Base-by-base conservation (phyloP, 2,329 filamentous ascomycete genomes). In the Botryosphaeria agaves region DNA sequence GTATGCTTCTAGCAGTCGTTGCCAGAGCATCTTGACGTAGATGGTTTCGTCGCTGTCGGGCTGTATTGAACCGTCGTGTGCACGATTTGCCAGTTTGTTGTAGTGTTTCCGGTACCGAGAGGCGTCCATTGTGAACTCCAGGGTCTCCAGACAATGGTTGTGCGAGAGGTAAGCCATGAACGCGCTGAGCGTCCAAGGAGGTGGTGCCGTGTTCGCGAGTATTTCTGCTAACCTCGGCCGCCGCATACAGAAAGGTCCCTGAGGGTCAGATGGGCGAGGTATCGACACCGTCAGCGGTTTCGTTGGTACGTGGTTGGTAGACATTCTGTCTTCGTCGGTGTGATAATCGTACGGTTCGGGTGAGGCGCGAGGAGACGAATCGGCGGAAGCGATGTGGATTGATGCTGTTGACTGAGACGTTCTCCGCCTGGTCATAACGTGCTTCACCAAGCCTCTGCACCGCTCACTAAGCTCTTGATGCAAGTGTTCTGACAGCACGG, bases 121-220 rank as follows among this genome's bases (percentile, higher is more conserved):
- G 14, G 87, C 80, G 51, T 94, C 89, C 65, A 94, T 77, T 24
- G 85, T 93, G 53, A 98, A 98, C 49, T 95, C 89, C 23, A 98
- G 64, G 1, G 85, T 94, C 55, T 98, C 89, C 39, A 95, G 62
- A 49, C 89, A 98, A 55, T 95, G 87, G 46, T 95, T 95, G 48
- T 92, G 85, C 1, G 87, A 94, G 3, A 95, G 67, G 47, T 92
- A 95, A 33, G 85, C 85, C 72, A 89, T 95, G 55, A 95, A 95
- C 18, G 87, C 87, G 36, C 73, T 76, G 6, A 94, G 64, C 0
- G 85, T 93, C 68, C 83, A 95, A 41, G 89, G 89, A 24, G 83
- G 75, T 6, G 81, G 74, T 20, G 89, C 81, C 26, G 70, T 72
- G 56, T 94, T 89, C 39, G 80, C 70, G 26, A 98, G 69, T 17